phyloP scores from a whole-genome alignment of 2,329 filamentous ascomycete species.

The Fusarium pseudocircinatum region DNA sequence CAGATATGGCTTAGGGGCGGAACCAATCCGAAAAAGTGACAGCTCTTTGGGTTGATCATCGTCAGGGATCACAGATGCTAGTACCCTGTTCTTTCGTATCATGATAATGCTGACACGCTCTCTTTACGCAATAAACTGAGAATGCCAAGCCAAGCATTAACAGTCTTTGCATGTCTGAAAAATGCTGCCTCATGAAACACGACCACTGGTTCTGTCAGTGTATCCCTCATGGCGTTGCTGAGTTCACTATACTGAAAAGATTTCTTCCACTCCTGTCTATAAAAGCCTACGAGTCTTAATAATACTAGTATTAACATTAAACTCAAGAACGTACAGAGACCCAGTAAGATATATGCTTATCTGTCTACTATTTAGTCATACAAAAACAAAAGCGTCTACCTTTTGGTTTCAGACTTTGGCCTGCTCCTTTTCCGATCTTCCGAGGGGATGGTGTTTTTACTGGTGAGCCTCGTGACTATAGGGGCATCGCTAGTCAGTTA shows the following conservation, averaged over 20 bases:
- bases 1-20: neutral
- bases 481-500: neutral
- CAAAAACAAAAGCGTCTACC: neutral
- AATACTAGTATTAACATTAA: neutral
- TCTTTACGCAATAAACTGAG: neutral
- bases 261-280: too few species aligned
- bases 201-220: neutral
- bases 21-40: neutral
- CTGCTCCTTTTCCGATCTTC: too few species aligned
- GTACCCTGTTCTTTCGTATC: neutral
- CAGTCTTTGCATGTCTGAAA: neutral
- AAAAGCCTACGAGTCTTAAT: neutral
- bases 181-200: neutral
- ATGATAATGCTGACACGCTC: neutral
- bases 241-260: fast-evolving
- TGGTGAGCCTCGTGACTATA: neutral
- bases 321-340: neutral
- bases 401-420: too few species aligned
- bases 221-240: neutral
- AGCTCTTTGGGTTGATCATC: neutral
- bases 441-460: neutral
- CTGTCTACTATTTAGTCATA: neutral
- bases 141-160: neutral
- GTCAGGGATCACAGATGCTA: neutral
- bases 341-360: fast-evolving